Percentiles rank a stretch among this genome's conserved stretches.
Conservation (phyloP, 2,329 filamentous ascomycete species). For the Calonectria henricotiae region DNA sequence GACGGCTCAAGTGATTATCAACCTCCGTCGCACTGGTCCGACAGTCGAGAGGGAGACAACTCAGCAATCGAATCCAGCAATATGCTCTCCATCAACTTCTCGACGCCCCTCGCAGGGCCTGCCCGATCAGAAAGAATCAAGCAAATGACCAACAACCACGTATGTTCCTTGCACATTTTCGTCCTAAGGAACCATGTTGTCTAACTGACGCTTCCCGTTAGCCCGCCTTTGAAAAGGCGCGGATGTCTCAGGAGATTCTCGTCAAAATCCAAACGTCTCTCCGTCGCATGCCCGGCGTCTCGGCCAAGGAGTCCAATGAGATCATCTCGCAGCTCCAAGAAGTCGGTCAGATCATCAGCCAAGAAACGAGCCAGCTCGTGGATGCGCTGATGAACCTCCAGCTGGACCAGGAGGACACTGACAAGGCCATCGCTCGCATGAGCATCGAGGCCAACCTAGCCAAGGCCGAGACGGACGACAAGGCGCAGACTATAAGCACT, state of each 20-base stretch:
- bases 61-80: conserved; percentile 22
- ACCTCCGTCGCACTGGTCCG: conserved; percentile 24
- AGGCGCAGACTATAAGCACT: conserved; percentile 54
- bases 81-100: conserved; percentile 61
- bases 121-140: conserved; percentile 58
- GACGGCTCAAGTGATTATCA: conserved; percentile 15
- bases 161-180: conserved; percentile 45
- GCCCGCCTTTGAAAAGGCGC: conserved; percentile 58
- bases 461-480: conserved; percentile 57
- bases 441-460: conserved; percentile 59
- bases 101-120: conserved; percentile 58
- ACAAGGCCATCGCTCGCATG: conserved; percentile 60
- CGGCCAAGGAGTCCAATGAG: conserved; percentile 56
- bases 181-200: neutral
- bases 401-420: conserved; percentile 60
- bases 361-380: conserved; percentile 60
- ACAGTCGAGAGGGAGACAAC: conserved; percentile 8
- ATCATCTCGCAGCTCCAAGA: conserved; percentile 58
- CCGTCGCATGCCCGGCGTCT: conserved; percentile 61
- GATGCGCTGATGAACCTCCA: conserved; percentile 59
- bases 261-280: conserved; percentile 60
- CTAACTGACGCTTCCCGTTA: conserved; percentile 37
- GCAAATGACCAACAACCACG: conserved; percentile 61
- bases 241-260: conserved; percentile 57
- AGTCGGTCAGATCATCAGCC: conserved; percentile 58